phyloP scores from a whole-genome alignment of 371 early-diverging fungal genomes.

The Dichotomocladium elegans region DNA sequence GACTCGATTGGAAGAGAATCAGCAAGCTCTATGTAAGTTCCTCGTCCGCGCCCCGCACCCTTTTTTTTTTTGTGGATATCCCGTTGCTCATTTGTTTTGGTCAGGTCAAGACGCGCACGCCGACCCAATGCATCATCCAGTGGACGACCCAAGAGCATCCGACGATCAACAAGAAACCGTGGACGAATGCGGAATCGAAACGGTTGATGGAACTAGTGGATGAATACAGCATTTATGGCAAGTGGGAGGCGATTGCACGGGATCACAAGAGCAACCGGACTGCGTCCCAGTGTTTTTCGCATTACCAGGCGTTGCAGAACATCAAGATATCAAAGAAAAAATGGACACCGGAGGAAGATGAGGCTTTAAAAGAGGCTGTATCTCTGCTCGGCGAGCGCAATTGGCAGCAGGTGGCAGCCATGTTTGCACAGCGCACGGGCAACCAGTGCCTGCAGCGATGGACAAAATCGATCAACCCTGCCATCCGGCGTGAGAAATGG shows the following conservation, averaged over 20 bases:
- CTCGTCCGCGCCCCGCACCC: too few species aligned
- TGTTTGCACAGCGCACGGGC: constrained; percentile 65
- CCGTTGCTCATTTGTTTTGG: background rate
- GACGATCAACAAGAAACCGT: constrained; percentile 67
- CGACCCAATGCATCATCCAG: constrained; percentile 74
- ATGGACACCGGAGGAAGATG: constrained; percentile 69
- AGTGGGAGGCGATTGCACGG: constrained; percentile 64
- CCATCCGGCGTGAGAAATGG: constrained; percentile 75
- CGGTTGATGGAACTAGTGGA: constrained; percentile 44
- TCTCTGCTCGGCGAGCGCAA: constrained; percentile 58
- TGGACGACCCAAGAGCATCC: constrained; percentile 87
- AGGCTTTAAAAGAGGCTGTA: constrained; percentile 52
- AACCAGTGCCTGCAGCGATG: constrained; percentile 86
- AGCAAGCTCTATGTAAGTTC: constrained; percentile 56
- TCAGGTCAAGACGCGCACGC: constrained; percentile 58
- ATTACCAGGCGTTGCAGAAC: constrained; percentile 55
- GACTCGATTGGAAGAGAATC: constrained; percentile 69
- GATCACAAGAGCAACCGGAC: constrained; percentile 67
- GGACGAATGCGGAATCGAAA: constrained; percentile 57
- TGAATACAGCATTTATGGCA: constrained; percentile 32
- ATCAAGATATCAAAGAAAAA: constrained; percentile 10
- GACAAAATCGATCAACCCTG: constrained; percentile 72
- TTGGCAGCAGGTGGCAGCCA: constrained; percentile 69
- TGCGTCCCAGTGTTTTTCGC: constrained; percentile 76
- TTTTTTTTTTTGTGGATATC: background rate